Percentiles rank a stretch among this genome's conserved stretches.
phyloP scores from a whole-genome alignment of 495 filamentous ascomycete species.

The Penicillium manginii region DNA sequence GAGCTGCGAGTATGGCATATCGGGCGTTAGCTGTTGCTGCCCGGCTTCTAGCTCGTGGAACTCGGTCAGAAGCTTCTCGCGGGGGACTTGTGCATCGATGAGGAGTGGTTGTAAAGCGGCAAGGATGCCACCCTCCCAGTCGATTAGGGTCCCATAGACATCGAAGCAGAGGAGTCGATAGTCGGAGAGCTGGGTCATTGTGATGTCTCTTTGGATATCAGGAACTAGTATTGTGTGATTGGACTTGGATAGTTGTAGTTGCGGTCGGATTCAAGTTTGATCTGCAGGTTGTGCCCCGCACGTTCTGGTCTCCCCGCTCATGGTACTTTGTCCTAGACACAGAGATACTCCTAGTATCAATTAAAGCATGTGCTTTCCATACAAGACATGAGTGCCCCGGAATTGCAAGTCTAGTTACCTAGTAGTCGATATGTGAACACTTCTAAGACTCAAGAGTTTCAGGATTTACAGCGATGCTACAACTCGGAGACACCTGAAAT shows the following conservation, averaged over 20 bases:
- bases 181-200: slow-evolving; percentile 40
- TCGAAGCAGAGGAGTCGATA: slow-evolving; percentile 70
- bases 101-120: slow-evolving; percentile 47
- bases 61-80: slow-evolving; percentile 39
- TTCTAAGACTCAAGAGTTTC: no score
- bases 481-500: not conserved
- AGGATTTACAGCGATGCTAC: no score
- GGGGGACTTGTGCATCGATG: slow-evolving; percentile 46
- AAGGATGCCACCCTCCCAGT: slow-evolving; percentile 65
- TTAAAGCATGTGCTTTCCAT: no score
- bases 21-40: slow-evolving; percentile 54
- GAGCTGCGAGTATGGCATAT: slow-evolving; percentile 60
- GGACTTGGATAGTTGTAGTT: not conserved
- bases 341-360: no score
- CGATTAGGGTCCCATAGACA: slow-evolving; percentile 81
- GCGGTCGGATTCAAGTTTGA: not conserved
- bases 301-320: not conserved
- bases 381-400: no score
- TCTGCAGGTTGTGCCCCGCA: not conserved
- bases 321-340: no score
- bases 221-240: not conserved
- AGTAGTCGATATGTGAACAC: no score
- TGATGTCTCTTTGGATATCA: slow-evolving; percentile 4
- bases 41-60: slow-evolving; percentile 47
- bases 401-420: no score